These are phyloP conservation scores for Suillus subaureus DNA, from an alignment of 768 basidiomycete genomes.

Conservation along the genomic window DNA sequence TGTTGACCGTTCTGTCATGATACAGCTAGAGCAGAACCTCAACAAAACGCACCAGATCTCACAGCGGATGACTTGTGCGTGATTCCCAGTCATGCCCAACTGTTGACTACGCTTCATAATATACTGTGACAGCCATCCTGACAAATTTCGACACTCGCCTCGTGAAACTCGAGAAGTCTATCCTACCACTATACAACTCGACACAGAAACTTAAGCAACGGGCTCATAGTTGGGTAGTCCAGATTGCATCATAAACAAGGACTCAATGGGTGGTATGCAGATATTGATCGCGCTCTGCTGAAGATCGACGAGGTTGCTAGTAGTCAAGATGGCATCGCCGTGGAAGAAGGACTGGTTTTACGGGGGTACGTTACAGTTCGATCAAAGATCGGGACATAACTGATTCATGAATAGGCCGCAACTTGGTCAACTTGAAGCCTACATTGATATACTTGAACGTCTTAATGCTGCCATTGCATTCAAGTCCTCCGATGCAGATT, in stretches of 20 bases:
- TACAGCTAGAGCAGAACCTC: slow-evolving; percentile 82
- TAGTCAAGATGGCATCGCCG: slow-evolving; percentile 72
- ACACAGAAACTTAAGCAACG: slow-evolving; percentile 75
- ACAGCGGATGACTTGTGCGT: slow-evolving; percentile 81
- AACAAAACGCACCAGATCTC: slow-evolving; percentile 86
- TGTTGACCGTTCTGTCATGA: neutral
- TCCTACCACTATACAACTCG: slow-evolving; percentile 78
- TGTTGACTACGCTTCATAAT: slow-evolving; percentile 26
- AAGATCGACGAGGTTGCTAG: slow-evolving; percentile 82
- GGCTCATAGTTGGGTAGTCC: slow-evolving; percentile 59
- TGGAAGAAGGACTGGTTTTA: slow-evolving; percentile 77
- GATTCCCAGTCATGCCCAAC: neutral
- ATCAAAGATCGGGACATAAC: slow-evolving; percentile 2
- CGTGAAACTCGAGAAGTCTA: slow-evolving; percentile 83
- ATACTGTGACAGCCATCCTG: slow-evolving; percentile 61
- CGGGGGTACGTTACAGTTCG: slow-evolving; percentile 54
- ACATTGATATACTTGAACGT: slow-evolving; percentile 74
- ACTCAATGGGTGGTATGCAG: slow-evolving; percentile 38
- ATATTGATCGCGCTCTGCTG: slow-evolving; percentile 76
- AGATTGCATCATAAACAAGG: neutral
- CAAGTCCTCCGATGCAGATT: slow-evolving; percentile 58
- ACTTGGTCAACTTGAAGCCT: slow-evolving; percentile 60
- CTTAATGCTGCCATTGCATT: slow-evolving; percentile 82
- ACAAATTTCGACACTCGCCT: slow-evolving; percentile 83
- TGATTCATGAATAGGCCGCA: slow-evolving; percentile 56